Percentiles rank a stretch among this genome's conserved stretches.
Evolutionary conservation across 495 filamentous ascomycete genomes (phyloP).

Genomic region (Mytilinidion resinicola): DNA sequence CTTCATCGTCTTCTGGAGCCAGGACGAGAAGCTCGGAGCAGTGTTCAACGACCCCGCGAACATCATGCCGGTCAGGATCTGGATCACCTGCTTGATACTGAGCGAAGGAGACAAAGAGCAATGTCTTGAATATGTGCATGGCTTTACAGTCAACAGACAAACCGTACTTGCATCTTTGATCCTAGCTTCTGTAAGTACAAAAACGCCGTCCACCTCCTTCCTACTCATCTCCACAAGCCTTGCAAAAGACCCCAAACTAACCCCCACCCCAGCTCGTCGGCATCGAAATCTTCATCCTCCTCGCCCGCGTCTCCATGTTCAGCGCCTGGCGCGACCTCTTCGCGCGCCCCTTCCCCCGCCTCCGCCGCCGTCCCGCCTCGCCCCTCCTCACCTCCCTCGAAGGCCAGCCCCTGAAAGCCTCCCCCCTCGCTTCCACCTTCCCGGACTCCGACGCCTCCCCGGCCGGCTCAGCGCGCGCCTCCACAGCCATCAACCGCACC

Average conservation of each 20-base stretch:
- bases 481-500: not conserved
- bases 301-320: conserved; percentile 35
- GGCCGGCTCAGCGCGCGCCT: not conserved
- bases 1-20: conserved; percentile 30
- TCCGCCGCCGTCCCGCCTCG: not conserved
- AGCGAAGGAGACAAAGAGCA: conserved; percentile 29
- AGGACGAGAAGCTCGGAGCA: conserved; percentile 23
- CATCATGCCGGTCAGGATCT: conserved; percentile 26
- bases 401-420: not conserved
- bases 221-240: not conserved
- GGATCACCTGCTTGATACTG: conserved; percentile 30
- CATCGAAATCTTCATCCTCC: conserved; percentile 33
- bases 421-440: not conserved
- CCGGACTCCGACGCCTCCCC: not conserved
- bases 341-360: conserved; percentile 7
- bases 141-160: conserved; percentile 18
- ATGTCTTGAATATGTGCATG: conserved; percentile 26
- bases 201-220: not conserved
- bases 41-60: conserved; percentile 13
- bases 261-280: conserved; percentile 28
- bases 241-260: not conserved
- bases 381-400: conserved; percentile 22
- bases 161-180: conserved; percentile 27
- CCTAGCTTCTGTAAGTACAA: conserved; percentile 29
- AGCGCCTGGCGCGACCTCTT: conserved; percentile 32